A percentile compares a stretch with the other conserved stretches of the same genome.
Evolutionary conservation across 2,329 filamentous ascomycete species (phyloP).

Genomic region (Clonostachys byssicola): DNA sequence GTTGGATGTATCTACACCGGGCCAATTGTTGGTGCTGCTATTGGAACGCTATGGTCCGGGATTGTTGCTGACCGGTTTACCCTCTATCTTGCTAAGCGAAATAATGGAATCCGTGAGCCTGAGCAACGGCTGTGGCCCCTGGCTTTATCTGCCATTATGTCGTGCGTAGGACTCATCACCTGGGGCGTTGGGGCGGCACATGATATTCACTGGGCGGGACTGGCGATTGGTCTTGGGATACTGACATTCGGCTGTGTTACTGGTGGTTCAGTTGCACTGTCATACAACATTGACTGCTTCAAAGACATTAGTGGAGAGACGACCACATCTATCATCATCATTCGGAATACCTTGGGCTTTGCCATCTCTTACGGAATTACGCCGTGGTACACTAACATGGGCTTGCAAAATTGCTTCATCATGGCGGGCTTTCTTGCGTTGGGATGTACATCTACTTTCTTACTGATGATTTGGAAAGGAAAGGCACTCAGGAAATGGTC

Average conservation of each 20-base stretch:
- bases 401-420: constrained; percentile 36
- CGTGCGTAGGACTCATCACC: constrained; percentile 18
- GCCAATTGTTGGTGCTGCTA: background rate
- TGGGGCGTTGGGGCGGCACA: constrained; percentile 29
- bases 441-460: background rate
- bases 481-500: background rate
- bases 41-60: constrained; percentile 12
- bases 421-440: constrained; percentile 32
- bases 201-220: constrained; percentile 33
- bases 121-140: constrained; percentile 37
- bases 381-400: constrained; percentile 34
- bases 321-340: constrained; percentile 30
- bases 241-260: constrained; percentile 24
- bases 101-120: constrained; percentile 32
- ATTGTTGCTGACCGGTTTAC: constrained; percentile 30
- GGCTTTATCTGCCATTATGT: constrained; percentile 16
- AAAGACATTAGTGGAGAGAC: constrained; percentile 32
- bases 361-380: constrained; percentile 31
- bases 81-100: constrained; percentile 28
- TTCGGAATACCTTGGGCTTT: constrained; percentile 30
- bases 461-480: background rate
- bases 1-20: background rate
- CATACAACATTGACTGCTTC: constrained; percentile 34
- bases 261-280: constrained; percentile 28
- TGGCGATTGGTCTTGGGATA: constrained; percentile 31